phyloP scores from a whole-genome alignment of 345 rosid species.

The Cardamine resedifolia region DNA sequence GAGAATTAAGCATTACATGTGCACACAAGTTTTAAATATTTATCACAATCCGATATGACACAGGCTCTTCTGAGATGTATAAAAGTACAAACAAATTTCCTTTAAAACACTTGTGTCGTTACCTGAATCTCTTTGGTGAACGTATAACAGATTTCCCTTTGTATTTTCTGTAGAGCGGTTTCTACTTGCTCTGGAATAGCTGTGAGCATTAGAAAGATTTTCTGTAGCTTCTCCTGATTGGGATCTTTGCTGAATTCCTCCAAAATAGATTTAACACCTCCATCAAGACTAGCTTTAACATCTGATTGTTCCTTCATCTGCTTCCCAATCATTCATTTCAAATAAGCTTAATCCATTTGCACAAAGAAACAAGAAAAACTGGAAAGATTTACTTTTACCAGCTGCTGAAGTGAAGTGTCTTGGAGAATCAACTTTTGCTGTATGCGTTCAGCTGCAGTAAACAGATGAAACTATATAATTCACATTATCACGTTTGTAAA shows the following conservation, averaged over 20 bases:
- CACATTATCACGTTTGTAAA: background rate
- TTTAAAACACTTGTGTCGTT: constrained; percentile 22
- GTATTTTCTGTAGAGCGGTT: no score
- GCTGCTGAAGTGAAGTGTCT: constrained; percentile 57
- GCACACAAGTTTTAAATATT: background rate
- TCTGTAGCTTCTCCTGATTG: constrained; percentile 52
- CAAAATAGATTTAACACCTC: constrained; percentile 61
- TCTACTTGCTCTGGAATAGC: constrained; percentile 59
- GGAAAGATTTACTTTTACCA: constrained; percentile 51
- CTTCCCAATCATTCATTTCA: constrained; percentile 34
- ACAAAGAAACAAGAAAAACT: constrained; percentile 16
- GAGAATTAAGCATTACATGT: background rate
- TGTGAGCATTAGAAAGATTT: constrained; percentile 49
- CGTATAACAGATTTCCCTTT: no score
- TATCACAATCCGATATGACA: background rate
- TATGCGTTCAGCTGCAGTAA: constrained; percentile 67
- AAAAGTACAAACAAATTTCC: background rate
- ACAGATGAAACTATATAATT: constrained; percentile 15
- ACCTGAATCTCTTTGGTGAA: constrained; percentile 74
- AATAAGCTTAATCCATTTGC: constrained; percentile 24
- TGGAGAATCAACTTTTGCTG: constrained; percentile 63
- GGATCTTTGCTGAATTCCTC: constrained; percentile 54
- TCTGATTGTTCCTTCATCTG: constrained; percentile 30
- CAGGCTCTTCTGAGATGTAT: background rate
- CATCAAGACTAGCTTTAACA: constrained; percentile 41